Evolutionary conservation across 2,329 filamentous ascomycete genomes (phyloP).

Genomic region (Nemania sp.): DNA sequence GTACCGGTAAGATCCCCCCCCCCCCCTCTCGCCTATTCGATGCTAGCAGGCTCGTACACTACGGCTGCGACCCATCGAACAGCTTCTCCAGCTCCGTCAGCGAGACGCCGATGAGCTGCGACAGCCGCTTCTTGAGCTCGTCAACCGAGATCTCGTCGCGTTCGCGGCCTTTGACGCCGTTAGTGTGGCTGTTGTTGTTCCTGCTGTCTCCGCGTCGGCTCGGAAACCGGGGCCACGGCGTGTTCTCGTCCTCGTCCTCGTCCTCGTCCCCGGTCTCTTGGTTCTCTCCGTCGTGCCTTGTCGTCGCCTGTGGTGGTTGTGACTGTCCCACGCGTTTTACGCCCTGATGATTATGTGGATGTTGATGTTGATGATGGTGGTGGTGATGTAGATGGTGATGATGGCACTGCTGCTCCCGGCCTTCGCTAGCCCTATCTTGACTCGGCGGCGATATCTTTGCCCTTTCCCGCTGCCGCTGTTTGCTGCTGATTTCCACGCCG

Average conservation of each 20-base stretch:
- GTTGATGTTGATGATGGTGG: too few relatives aligned
- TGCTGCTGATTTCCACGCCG: not conserved
- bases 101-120: conserved; percentile 38
- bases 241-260: not conserved
- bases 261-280: not conserved
- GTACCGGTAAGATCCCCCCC: too few relatives aligned
- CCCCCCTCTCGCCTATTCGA: too few relatives aligned
- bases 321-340: not conserved
- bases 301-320: not conserved
- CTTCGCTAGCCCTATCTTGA: not conserved
- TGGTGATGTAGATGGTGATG: too few relatives aligned
- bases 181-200: too few relatives aligned
- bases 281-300: too few relatives aligned
- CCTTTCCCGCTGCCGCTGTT: conserved; percentile 9
- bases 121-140: conserved; percentile 40
- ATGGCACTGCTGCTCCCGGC: not conserved
- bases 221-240: conserved; percentile 3
- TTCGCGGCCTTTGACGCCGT: conserved; percentile 15
- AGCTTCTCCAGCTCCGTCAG: conserved; percentile 38
- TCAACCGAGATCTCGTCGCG: conserved; percentile 40
- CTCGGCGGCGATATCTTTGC: not conserved
- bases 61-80: conserved; percentile 34
- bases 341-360: conserved; percentile 3
- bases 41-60: conserved; percentile 2
- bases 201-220: not conserved